These are phyloP conservation scores for Lotmaria passim DNA, from an alignment of 208 protist species.

Conservation along the genomic window DNA sequence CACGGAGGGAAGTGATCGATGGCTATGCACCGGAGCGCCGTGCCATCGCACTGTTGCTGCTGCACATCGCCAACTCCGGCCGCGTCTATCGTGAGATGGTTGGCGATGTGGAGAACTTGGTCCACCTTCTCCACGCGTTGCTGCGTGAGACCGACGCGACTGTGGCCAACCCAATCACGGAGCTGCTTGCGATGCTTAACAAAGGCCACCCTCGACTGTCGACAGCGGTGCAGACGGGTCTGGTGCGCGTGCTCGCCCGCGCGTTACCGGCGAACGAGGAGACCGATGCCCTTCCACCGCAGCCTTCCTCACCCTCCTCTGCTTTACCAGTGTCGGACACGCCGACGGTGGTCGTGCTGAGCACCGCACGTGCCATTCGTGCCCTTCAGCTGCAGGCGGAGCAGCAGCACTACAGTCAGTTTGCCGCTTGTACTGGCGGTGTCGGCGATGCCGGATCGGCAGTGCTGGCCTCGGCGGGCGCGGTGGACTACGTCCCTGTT, in stretches of 20 bases:
- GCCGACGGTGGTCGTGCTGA: slow-evolving; percentile 46
- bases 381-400: slow-evolving; percentile 71
- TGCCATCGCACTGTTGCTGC: slow-evolving; percentile 63
- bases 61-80: slow-evolving; percentile 83
- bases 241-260: slow-evolving; percentile 54
- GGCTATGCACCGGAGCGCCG: slow-evolving; percentile 47
- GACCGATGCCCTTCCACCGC: background rate
- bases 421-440: background rate
- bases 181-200: slow-evolving; percentile 71
- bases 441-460: background rate
- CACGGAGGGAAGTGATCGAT: slow-evolving; percentile 1
- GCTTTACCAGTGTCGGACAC: background rate
- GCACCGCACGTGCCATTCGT: slow-evolving; percentile 61
- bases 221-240: slow-evolving; percentile 55
- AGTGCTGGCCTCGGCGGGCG: background rate
- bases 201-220: slow-evolving; percentile 63
- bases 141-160: slow-evolving; percentile 57
- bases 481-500: slow-evolving; percentile 38
- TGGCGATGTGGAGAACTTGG: slow-evolving; percentile 67
- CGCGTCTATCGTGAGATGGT: slow-evolving; percentile 91
- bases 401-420: slow-evolving; percentile 48
- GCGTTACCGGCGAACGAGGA: slow-evolving; percentile 16
- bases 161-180: slow-evolving; percentile 53
- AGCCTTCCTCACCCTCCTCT: background rate
- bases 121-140: slow-evolving; percentile 51